phyloP scores from a whole-genome alignment of 306 rosid genomes.

The Urtica urens region DNA sequence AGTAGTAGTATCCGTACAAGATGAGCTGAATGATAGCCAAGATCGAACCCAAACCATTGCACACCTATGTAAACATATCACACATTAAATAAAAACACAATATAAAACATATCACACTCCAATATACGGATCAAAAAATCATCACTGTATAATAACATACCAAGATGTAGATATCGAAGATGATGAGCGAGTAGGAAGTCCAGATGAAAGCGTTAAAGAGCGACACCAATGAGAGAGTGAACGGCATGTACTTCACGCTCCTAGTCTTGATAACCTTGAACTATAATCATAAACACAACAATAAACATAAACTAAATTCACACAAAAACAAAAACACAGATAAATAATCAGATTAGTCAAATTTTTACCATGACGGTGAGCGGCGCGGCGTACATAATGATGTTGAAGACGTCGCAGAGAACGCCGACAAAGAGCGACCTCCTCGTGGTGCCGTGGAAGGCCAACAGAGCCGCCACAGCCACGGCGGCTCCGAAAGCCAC shows the following conservation, averaged over 20 bases:
- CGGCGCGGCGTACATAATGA: constrained; percentile 58
- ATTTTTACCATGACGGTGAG: constrained; percentile 54
- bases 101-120: no score
- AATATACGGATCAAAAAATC: no score
- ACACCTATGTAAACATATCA: no score
- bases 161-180: constrained; percentile 44
- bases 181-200: constrained; percentile 67
- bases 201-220: constrained; percentile 52
- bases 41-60: no score
- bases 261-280: constrained; percentile 45
- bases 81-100: no score
- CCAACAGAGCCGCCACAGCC: constrained; percentile 24
- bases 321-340: no score
- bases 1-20: no score
- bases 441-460: constrained; percentile 19
- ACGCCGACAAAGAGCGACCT: constrained; percentile 60
- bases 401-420: constrained; percentile 49
- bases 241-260: constrained; percentile 65
- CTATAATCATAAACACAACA: no score
- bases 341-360: neutral
- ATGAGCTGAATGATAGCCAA: no score
- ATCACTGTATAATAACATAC: no score
- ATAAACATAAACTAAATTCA: no score
- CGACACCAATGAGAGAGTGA: constrained; percentile 50
- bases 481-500: constrained; percentile 25